Evolutionary conservation across 2,329 filamentous ascomycete genomes (phyloP).

Genomic region (Byssoonygena ceratinophila): DNA sequence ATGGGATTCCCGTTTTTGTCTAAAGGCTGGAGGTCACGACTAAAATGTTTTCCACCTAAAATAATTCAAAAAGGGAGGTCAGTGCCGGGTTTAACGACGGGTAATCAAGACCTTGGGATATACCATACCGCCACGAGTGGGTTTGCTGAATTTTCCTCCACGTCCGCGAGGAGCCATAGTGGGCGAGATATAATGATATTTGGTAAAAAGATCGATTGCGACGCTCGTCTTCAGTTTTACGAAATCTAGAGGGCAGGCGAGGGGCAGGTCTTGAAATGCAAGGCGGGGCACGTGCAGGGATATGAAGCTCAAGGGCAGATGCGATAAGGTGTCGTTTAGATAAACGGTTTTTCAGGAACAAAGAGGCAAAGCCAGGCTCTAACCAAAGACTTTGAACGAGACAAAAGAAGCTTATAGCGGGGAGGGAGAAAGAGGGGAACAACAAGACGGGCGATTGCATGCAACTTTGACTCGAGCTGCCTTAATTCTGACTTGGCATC

Average conservation of each 20-base stretch:
- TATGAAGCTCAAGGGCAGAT: not conserved
- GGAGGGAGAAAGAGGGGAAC: conserved; percentile 12
- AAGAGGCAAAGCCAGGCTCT: not conserved
- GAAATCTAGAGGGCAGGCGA: not conserved
- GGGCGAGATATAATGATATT: conserved; percentile 5
- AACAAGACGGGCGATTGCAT: not conserved
- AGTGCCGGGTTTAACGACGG: not conserved
- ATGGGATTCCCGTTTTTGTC: conserved; percentile 82
- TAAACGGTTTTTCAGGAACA: not conserved
- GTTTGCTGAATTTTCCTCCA: conserved; percentile 90
- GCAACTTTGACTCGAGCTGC: conserved; percentile 4
- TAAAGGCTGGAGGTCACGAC: conserved; percentile 74
- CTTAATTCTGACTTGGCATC: not conserved
- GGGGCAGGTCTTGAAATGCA: not conserved
- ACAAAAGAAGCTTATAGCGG: conserved; percentile 5
- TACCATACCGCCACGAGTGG: conserved; percentile 69
- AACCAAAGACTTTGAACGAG: not conserved
- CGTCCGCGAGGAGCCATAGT: conserved; percentile 53
- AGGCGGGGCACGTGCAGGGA: conserved; percentile 9
- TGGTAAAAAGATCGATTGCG: not conserved
- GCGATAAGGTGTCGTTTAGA: not conserved
- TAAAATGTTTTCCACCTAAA: conserved; percentile 88
- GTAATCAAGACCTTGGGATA: not conserved
- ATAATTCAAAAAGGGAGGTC: conserved; percentile 4
- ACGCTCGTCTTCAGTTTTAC: not conserved